These are phyloP conservation scores for Waltiozyma sp. DNA, from an alignment of 1,139 yeast genomes.

Conservation along the genomic window DNA sequence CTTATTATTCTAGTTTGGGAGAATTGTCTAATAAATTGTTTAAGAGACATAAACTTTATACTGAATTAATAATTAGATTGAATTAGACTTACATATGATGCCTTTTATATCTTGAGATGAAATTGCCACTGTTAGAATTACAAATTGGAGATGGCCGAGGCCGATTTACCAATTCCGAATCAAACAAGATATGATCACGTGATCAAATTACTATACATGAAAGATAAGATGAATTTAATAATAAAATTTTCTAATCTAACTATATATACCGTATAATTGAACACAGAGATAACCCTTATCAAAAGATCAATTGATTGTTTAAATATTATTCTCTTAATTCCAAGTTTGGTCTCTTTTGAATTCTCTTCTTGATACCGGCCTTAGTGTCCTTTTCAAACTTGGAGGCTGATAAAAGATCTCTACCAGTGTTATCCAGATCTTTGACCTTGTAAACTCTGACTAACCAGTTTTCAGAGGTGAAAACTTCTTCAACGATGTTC, in stretches of 20 bases:
- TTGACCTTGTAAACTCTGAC: constrained; percentile 92
- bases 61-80: neutral
- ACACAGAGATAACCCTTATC: too few species aligned
- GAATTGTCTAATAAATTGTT: neutral
- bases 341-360: constrained; percentile 43
- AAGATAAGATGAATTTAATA: too few species aligned
- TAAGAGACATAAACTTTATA: neutral
- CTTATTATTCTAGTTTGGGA: neutral
- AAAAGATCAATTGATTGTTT: too few species aligned
- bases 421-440: constrained; percentile 78
- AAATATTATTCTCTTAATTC: constrained; percentile 29
- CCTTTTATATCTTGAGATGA: neutral
- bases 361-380: constrained; percentile 30
- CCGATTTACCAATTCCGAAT: too few species aligned
- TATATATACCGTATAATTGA: neutral
- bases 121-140: too few species aligned
- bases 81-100: too few species aligned
- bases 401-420: constrained; percentile 47
- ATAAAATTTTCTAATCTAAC: neutral
- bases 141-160: too few species aligned
- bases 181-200: too few species aligned
- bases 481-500: constrained; percentile 83
- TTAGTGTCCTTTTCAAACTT: constrained; percentile 29
- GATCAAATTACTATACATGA: too few species aligned
- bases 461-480: constrained; percentile 93